Evolutionary conservation across 1,284 basidiomycete species (phyloP).

Genomic region (Ganoderma sinense): DNA sequence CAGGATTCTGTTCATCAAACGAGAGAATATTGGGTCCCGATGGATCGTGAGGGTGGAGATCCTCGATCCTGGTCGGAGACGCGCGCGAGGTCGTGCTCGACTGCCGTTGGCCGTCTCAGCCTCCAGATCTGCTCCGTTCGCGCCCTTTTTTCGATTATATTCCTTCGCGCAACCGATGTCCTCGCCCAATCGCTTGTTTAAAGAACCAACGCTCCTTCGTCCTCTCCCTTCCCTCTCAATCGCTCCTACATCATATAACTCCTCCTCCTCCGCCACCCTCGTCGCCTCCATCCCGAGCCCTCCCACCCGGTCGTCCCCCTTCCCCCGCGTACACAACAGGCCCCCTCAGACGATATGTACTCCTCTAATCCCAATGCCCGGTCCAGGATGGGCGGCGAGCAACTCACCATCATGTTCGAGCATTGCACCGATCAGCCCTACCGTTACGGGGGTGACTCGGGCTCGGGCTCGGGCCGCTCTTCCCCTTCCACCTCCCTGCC

Average conservation of each 20-base stretch:
- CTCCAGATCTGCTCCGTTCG: slow-evolving; percentile 8
- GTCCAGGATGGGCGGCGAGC: not conserved
- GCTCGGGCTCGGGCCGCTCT: slow-evolving; percentile 21
- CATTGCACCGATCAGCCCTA: slow-evolving; percentile 20
- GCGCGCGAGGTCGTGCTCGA: slow-evolving; percentile 1
- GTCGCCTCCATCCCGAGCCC: not conserved
- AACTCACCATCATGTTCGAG: slow-evolving; percentile 33
- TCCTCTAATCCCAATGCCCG: not conserved
- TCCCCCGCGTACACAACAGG: not conserved
- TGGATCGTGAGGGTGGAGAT: slow-evolving; percentile 3
- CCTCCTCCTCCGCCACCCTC: not conserved
- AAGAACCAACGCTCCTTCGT: slow-evolving; percentile 5
- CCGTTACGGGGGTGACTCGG: slow-evolving; percentile 10
- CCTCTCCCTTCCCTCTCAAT: not conserved
- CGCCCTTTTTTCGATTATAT: slow-evolving; percentile 23
- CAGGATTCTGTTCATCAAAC: slow-evolving; percentile 27
- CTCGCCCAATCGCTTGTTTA: slow-evolving; percentile 12
- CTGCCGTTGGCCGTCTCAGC: slow-evolving; percentile 7
- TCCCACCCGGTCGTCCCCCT: not conserved
- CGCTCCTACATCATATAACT: not conserved
- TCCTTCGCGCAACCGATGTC: slow-evolving; percentile 19
- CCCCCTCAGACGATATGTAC: slow-evolving; percentile 11
- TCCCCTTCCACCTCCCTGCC: slow-evolving; percentile 22
- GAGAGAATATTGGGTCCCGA: slow-evolving; percentile 28
- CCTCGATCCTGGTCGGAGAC: slow-evolving; percentile 10